Percentiles rank a stretch among this genome's conserved stretches.
phyloP scores from a whole-genome alignment of 768 basidiomycete species.

The Leucocoprinus birnbaumii region DNA sequence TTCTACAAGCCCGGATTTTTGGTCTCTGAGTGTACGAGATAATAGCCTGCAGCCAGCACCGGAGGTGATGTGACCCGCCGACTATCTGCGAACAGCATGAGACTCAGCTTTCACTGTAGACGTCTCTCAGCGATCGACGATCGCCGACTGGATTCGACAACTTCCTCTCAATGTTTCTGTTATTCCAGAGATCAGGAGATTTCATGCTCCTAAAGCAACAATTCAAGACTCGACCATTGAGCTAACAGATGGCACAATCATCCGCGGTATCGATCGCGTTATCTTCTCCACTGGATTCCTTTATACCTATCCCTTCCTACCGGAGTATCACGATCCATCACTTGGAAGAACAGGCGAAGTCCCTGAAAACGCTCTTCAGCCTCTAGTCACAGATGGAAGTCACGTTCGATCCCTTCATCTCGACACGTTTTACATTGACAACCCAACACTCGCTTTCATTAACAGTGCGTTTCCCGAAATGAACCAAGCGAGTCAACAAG shows the following conservation, averaged over 20 bases:
- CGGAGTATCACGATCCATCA: slow-evolving; percentile 31
- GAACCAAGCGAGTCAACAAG: too few species aligned
- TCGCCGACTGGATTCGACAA: slow-evolving; percentile 18
- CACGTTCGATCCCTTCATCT: slow-evolving; percentile 37
- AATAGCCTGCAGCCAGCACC: too few species aligned
- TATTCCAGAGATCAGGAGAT: slow-evolving; percentile 36
- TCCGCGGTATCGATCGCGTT: slow-evolving; percentile 32
- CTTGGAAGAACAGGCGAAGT: slow-evolving; percentile 21
- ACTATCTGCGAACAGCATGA: too few species aligned
- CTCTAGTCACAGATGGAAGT: slow-evolving; percentile 38
- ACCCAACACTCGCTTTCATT: slow-evolving; percentile 40
- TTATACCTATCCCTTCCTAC: slow-evolving; percentile 42
- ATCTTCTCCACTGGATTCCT: slow-evolving; percentile 41
- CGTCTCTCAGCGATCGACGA: slow-evolving; percentile 5
- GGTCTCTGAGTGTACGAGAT: too few species aligned
- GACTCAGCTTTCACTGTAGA: not conserved
- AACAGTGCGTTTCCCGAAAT: slow-evolving; percentile 31
- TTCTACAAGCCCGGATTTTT: too few species aligned
- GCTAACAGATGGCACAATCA: slow-evolving; percentile 34
- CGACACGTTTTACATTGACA: slow-evolving; percentile 41
- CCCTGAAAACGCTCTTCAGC: slow-evolving; percentile 20
- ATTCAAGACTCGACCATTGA: slow-evolving; percentile 28
- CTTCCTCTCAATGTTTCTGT: slow-evolving; percentile 33
- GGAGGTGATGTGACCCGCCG: too few species aligned
- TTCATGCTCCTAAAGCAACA: slow-evolving; percentile 20